Evolutionary conservation across 2,329 filamentous ascomycete species (phyloP), one percentile per base, ranked within the genome.

Genomic region (Diplodia seriata): DNA sequence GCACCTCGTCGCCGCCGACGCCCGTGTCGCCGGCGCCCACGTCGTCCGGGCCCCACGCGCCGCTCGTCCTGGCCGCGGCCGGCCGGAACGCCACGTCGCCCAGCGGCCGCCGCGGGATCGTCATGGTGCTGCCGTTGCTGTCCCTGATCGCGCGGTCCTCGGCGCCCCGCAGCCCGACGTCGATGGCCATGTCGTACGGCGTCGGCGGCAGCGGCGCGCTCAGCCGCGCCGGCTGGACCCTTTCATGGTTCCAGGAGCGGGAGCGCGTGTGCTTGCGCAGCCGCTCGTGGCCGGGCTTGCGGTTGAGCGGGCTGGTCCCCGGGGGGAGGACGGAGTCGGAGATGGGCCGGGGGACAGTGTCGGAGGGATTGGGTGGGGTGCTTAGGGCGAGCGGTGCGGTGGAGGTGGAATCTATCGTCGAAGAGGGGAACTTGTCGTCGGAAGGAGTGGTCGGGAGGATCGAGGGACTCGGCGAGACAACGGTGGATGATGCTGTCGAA

Each of bases 101-200:
- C 29, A 63, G 31, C 47, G 59, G 59, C 43, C 47, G 43, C 3
- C 59, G 43, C 29, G 59, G 18, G 8, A 63, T 14, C n/a, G n/a
- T 57, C 18, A 47, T 20, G 18, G 1, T n/a, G 31, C 33, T 11
- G 31, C 31, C 54, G 54, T 36, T 31, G 11, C 20, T 57, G 3
- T 14, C 4, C 26, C 26, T 26, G 2, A 4, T 26, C 26, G 26
- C 26, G 26, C 26, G 26, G 33, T 56, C 23, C 33, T 36, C 50
- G 8, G 8, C 3, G 18, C 26, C 54, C 4, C n/a, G 18, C 15
- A 55, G 2, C 11, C 53, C 53, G 6, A 62, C 12, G 18, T 4
- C 1, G 40, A 43, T n/a, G 9, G n/a, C 43, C 59, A 63, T 63
- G 2, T 33, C 43, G 43, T 51, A 63, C 29, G 59, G 59, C 43